Base-by-base conservation (phyloP, 225 moss, liverwort and hornwort species). In the Bryum argenteum region DNA sequence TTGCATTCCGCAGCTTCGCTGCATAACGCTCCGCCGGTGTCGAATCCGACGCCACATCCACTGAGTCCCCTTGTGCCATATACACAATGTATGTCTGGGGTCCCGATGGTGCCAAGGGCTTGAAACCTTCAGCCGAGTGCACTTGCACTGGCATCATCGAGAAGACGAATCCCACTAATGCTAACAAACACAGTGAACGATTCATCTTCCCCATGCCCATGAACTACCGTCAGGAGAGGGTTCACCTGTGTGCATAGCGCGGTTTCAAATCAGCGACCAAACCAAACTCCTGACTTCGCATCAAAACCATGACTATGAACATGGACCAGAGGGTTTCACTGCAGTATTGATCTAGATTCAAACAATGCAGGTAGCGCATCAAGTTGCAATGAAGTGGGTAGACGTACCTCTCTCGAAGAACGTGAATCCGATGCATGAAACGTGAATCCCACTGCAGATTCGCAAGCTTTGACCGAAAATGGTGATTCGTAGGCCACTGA, bases 31-130 rank as follows among this genome's bases (percentile, higher is more conserved):
- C 66, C 67, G 9, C 40, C 10, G 54, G 5, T 21, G 67, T 9
- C 5, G 67, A 12, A 8, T 2, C 10, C 0, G 67, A 39, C 11
- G 54, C 40, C 54, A 14, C 41, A 9, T n/a, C 10, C 13, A 38
- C 16, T 18, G 18, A 20, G 6, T 53, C 52, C 20, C 8, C 33
- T 11, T 11, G 7, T 0, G 51, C 39, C 51, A 67, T 66, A 58
- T 75, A 67, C 0, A 75, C 66, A 8, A 75, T 75, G 40, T 40
- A 67, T 0, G 74, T 58, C 11, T 52, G 10, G 18, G 67, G 0
- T 19, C 28, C 3, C 7, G 5, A n/a, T 2, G 61, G 43, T 11
- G 51, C 21, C n/a, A 59, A 1, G 3, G 75, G 42, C 39, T 19
- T 41, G 12, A 19, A 50, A 19, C 40, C 59, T 23, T n/a, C 39